Evolutionary conservation across 345 rosid species (phyloP).

Genomic region (Mallotus nudiflorus): DNA sequence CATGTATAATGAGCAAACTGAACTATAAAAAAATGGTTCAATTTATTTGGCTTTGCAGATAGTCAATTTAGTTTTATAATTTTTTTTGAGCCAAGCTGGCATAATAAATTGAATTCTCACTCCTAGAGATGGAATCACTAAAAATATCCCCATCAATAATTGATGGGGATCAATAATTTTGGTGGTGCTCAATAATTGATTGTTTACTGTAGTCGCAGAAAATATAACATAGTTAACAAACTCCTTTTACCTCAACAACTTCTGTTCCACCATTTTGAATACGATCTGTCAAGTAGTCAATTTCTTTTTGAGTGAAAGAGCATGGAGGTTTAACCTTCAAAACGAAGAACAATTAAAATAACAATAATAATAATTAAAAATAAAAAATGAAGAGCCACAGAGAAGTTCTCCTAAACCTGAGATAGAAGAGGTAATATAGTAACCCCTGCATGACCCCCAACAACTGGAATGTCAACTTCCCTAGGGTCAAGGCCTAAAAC

Average conservation of each 20-base stretch:
- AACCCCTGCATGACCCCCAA: slow-evolving; percentile 95
- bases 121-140: not conserved
- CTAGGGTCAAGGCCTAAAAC: slow-evolving; percentile 94
- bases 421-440: slow-evolving; percentile 94
- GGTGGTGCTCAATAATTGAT: too few relatives aligned
- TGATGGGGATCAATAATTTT: not conserved
- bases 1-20: not conserved
- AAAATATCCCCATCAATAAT: not conserved
- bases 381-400: not conserved
- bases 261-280: slow-evolving; percentile 98
- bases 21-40: not conserved
- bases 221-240: not conserved
- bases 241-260: slow-evolving; percentile 73
- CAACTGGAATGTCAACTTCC: slow-evolving; percentile 94
- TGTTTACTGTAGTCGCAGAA: not conserved
- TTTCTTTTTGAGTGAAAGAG: slow-evolving; percentile 75
- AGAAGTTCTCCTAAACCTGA: slow-evolving; percentile 50
- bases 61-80: not conserved
- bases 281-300: slow-evolving; percentile 79
- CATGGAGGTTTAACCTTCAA: slow-evolving; percentile 80
- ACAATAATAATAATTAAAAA: not conserved
- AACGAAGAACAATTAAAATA: not conserved
- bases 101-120: not conserved
- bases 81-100: not conserved
- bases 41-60: not conserved